Evolutionary conservation across 1,284 basidiomycete genomes (phyloP), one percentile per base, ranked within the genome.

Genomic region (Cystobasidium sp.): DNA sequence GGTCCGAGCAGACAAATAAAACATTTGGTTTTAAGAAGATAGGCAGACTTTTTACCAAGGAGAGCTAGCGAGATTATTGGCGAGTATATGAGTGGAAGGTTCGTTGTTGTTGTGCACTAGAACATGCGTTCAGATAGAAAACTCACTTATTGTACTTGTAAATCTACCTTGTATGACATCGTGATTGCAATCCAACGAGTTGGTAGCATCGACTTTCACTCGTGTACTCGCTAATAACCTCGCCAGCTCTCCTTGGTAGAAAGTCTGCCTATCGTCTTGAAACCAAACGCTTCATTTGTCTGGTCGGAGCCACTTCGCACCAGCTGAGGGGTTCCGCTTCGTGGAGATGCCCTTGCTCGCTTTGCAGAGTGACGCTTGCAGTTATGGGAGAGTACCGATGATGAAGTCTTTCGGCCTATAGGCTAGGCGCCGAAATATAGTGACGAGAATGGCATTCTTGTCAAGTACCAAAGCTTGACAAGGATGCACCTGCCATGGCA

Each of bases 351-450:
- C 9, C n/a, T n/a, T n/a, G n/a, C n/a, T n/a, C n/a, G n/a, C n/a
- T n/a, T n/a, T n/a, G n/a, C n/a, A n/a, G n/a, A n/a, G n/a, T n/a
- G n/a, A n/a, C n/a, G n/a, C n/a, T n/a, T 51, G 70, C 16, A 73
- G 62, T 43, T 55, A 4, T n/a, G 67, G 56, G 52, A 75, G 51
- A 76, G 75, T 61, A 75, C 52, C 67, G 76, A 79, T 63, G 74
- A 77, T 63, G 74, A 77, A 56, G 72, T 75, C 18, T 69, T 76
- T 9, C 67, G 67, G 6, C 65, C 70, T 43, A 74, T 77, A 44
- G 75, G 79, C 61, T n/a, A 73, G 51, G n/a, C 2, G 70, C 70
- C 1, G 70, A 73, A 51, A 66, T 73, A 31, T 10, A 62, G 70
- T 63, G 70, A 73, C 14, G 70, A 64, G 20, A 61, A 61, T 39